A percentile compares a stretch with the other conserved stretches of the same genome.
Evolutionary conservation across 2,329 filamentous ascomycete genomes (phyloP).

Genomic region (Coniochaeta sp.): DNA sequence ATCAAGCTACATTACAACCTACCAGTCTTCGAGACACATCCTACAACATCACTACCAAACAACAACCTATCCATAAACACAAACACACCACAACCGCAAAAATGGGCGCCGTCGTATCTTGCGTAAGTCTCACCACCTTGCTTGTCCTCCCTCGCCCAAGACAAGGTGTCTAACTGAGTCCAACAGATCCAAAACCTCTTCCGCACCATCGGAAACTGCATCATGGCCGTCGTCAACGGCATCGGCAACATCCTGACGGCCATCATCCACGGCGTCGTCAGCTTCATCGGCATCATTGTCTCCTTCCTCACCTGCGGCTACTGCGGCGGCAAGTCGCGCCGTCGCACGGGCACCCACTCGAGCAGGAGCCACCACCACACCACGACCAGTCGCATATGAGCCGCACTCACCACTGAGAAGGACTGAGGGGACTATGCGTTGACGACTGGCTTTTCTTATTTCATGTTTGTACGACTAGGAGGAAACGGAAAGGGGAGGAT

Average conservation of each 20-base stretch:
- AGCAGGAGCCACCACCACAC: slow-evolving; percentile 9
- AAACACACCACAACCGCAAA: slow-evolving; percentile 25
- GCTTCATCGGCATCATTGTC: slow-evolving; percentile 60
- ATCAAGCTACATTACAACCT: neutral
- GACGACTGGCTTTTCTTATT: too few relatives aligned
- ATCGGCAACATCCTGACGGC: slow-evolving; percentile 58
- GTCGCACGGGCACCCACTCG: slow-evolving; percentile 9
- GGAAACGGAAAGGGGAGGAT: neutral
- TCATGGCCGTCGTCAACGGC: slow-evolving; percentile 63
- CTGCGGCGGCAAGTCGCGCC: slow-evolving; percentile 24
- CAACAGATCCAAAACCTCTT: slow-evolving; percentile 52
- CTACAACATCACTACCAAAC: neutral
- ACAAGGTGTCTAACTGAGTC: slow-evolving; percentile 7
- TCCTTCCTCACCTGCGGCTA: slow-evolving; percentile 54
- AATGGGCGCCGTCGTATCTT: slow-evolving; percentile 81
- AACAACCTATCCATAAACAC: too few relatives aligned
- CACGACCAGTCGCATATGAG: slow-evolving; percentile 17
- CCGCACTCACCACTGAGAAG: too few relatives aligned
- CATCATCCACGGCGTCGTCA: slow-evolving; percentile 61
- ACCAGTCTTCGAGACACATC: too few relatives aligned
- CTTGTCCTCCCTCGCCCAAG: slow-evolving; percentile 10
- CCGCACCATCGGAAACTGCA: slow-evolving; percentile 56
- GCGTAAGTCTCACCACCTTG: slow-evolving; percentile 52
- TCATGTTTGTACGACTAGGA: neutral
- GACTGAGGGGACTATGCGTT: too few relatives aligned